A percentile compares a stretch with the other conserved stretches of the same genome.
Conservation (phyloP, 768 basidiomycete species). For the Mycena floridula region DNA sequence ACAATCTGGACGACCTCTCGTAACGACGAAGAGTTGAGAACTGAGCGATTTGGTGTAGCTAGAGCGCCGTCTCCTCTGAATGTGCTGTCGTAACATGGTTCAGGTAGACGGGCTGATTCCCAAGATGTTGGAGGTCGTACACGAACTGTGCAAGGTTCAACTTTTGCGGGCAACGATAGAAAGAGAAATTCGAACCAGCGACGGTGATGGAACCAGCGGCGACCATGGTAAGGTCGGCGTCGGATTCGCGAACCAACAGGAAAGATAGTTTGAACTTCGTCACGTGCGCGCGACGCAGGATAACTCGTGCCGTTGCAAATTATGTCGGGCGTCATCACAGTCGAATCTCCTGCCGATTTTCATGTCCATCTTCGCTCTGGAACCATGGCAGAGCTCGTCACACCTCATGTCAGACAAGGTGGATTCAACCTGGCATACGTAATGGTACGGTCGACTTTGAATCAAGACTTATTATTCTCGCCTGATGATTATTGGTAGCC, state of each 20-base stretch:
- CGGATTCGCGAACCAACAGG: conserved; percentile 1
- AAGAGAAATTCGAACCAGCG: conserved; percentile 48
- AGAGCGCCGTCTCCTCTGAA: conserved; percentile 85
- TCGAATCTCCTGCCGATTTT: conserved; percentile 79
- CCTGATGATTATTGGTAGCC: conserved; percentile 47
- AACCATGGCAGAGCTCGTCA: conserved; percentile 71
- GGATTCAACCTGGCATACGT: conserved; percentile 93
- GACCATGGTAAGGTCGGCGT: too few species aligned
- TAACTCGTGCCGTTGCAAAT: neutral
- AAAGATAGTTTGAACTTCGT: conserved; percentile 20
- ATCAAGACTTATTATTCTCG: conserved; percentile 10
- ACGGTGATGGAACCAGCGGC: conserved; percentile 85
- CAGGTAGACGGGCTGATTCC: conserved; percentile 83
- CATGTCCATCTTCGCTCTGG: conserved; percentile 97
- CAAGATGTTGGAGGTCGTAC: conserved; percentile 82
- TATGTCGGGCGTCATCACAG: conserved; percentile 21
- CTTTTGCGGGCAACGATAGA: neutral
- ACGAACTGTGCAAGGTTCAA: conserved; percentile 52
- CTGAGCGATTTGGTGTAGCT: conserved; percentile 53
- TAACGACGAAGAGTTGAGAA: conserved; percentile 49
- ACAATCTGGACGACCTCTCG: conserved; percentile 82
- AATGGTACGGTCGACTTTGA: conserved; percentile 57
- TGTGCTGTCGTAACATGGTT: conserved; percentile 60
- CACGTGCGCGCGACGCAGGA: conserved; percentile 25
- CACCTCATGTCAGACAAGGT: conserved; percentile 84